Percentiles rank a stretch among this genome's conserved stretches.
phyloP scores from a whole-genome alignment of 495 filamentous ascomycete species.

The Acidiella bohemica region DNA sequence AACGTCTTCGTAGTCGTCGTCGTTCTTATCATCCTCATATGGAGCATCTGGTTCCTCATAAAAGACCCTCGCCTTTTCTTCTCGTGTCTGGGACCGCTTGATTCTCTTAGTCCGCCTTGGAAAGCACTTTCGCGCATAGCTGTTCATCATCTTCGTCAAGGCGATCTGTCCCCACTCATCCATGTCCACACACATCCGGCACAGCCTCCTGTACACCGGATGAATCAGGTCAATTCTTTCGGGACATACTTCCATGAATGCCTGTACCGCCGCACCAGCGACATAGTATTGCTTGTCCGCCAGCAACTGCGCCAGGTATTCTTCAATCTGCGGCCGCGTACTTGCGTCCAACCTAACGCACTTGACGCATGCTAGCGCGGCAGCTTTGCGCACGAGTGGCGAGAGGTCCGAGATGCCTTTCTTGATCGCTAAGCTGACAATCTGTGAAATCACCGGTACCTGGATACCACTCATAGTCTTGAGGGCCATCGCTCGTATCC shows the following conservation, averaged over 20 bases:
- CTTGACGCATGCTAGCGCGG: constrained; percentile 91
- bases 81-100: constrained; percentile 29
- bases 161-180: constrained; percentile 94
- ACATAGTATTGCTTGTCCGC: constrained; percentile 92
- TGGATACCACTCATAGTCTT: constrained; percentile 91
- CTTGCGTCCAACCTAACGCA: constrained; percentile 87
- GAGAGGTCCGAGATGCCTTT: constrained; percentile 88
- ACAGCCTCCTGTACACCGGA: constrained; percentile 68
- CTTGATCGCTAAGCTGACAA: constrained; percentile 91
- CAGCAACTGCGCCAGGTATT: constrained; percentile 61
- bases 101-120: constrained; percentile 49
- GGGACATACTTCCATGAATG: constrained; percentile 80
- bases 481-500: constrained; percentile 79
- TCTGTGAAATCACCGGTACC: constrained; percentile 96
- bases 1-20: constrained; percentile 29
- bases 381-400: constrained; percentile 79
- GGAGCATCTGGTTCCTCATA: constrained; percentile 56
- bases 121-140: constrained; percentile 81
- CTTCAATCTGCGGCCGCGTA: constrained; percentile 69
- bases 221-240: constrained; percentile 77
- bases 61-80: constrained; percentile 47
- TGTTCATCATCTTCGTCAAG: constrained; percentile 62
- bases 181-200: constrained; percentile 93
- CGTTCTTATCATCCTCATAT: constrained; percentile 21
- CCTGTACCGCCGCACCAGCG: constrained; percentile 76